Percentiles rank a stretch among this genome's conserved stretches.
Evolutionary conservation across 2,329 filamentous ascomycete genomes (phyloP).

Genomic region (Penicillium aurantiogriseum): DNA sequence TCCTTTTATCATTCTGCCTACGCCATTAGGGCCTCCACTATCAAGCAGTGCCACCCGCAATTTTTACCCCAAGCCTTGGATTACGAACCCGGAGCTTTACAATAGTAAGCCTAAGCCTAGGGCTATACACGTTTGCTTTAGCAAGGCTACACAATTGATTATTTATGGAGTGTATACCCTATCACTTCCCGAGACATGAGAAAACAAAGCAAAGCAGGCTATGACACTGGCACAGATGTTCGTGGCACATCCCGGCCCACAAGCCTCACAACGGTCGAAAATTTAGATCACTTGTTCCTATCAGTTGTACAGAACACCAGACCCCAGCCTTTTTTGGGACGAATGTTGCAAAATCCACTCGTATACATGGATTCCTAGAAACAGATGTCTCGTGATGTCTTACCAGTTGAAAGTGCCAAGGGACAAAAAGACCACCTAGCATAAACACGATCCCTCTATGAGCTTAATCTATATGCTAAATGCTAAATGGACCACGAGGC

Average conservation of each 20-base stretch:
- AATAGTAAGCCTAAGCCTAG: neutral
- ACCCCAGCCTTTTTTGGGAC: neutral
- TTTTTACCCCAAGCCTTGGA: neutral
- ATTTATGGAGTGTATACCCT: neutral
- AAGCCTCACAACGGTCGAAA: neutral
- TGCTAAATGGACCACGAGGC: neutral
- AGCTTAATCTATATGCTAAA: neutral
- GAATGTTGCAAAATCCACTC: neutral
- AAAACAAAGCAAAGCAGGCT: neutral
- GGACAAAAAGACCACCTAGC: neutral
- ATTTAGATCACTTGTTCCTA: neutral
- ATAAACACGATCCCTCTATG: neutral
- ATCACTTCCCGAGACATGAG: neutral
- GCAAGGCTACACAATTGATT: conserved; percentile 5
- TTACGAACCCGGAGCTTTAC: neutral
- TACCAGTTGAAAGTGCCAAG: neutral
- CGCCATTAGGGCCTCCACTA: neutral
- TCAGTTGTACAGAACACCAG: neutral
- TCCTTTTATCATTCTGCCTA: conserved; percentile 10
- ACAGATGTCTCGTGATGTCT: neutral
- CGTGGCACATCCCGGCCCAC: neutral
- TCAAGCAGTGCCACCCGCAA: neutral
- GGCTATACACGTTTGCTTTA: neutral
- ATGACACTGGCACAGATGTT: neutral
- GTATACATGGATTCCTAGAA: neutral